These are phyloP conservation scores for Russula earlei DNA, from an alignment of 768 basidiomycete genomes.

Conservation along the genomic window DNA sequence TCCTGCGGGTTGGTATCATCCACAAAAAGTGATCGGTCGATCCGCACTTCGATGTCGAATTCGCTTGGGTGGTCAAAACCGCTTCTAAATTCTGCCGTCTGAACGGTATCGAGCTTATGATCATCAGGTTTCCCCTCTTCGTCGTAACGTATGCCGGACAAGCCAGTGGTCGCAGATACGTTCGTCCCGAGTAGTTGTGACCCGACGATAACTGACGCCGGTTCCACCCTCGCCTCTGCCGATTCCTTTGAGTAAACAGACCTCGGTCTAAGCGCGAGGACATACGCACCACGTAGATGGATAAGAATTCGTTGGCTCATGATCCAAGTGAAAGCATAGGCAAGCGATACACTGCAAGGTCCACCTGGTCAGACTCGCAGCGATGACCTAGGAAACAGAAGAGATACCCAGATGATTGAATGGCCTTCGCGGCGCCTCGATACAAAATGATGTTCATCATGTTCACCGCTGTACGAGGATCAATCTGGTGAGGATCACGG, in stretches of 20 bases:
- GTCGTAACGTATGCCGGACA: neutral
- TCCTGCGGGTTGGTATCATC: neutral
- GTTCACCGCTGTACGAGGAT: slow-evolving; percentile 21
- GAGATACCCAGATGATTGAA: slow-evolving; percentile 21
- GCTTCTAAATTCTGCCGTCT: neutral
- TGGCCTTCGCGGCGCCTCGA: slow-evolving; percentile 14
- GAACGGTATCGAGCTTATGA: neutral
- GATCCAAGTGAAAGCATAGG: slow-evolving; percentile 30
- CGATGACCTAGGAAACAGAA: neutral
- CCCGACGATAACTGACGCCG: neutral
- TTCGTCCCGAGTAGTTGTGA: neutral
- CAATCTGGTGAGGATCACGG: neutral
- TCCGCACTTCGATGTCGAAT: slow-evolving; percentile 17
- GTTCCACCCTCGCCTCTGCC: slow-evolving; percentile 21
- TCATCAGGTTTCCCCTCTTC: neutral
- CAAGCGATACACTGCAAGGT: slow-evolving; percentile 25
- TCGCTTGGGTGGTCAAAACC: neutral
- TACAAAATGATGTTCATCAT: slow-evolving; percentile 25
- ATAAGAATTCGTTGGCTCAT: slow-evolving; percentile 31
- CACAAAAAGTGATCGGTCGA: slow-evolving; percentile 2
- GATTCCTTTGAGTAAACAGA: neutral
- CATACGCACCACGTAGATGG: slow-evolving; percentile 26
- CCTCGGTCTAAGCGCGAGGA: neutral
- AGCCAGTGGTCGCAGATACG: neutral
- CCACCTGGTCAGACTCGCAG: neutral